Evolutionary conservation across 2,329 filamentous ascomycete species (phyloP).

Genomic region (Sarocladiaceae sp.): DNA sequence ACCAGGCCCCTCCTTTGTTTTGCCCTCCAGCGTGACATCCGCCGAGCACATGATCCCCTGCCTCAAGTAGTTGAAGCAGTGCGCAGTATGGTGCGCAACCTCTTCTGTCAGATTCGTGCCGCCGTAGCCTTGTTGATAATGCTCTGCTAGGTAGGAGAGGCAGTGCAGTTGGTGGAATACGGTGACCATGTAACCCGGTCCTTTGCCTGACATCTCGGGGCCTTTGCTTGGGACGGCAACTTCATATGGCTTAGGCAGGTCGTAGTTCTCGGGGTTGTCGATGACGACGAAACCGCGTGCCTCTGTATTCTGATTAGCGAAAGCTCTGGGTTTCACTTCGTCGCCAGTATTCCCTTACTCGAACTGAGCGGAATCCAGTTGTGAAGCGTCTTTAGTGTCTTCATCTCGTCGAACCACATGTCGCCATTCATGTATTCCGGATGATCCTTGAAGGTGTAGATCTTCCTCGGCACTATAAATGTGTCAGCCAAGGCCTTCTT

Average conservation of each 20-base stretch:
- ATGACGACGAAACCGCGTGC: conserved; percentile 2
- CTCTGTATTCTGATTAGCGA: too few relatives aligned
- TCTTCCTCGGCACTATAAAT: conserved; percentile 4
- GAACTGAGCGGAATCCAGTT: conserved; percentile 8
- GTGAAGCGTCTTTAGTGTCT: conserved; percentile 1
- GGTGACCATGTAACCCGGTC: conserved; percentile 8
- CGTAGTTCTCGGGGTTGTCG: conserved; percentile 1
- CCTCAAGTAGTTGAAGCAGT: conserved; percentile 36
- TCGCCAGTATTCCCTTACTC: too few relatives aligned
- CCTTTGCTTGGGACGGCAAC: background rate
- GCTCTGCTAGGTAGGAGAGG: conserved; percentile 12
- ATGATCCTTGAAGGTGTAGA: conserved; percentile 8
- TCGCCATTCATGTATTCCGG: conserved; percentile 6
- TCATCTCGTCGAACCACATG: conserved; percentile 8
- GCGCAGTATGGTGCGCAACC: conserved; percentile 23
- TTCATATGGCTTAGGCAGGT: conserved; percentile 3
- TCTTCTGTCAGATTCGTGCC: conserved; percentile 8
- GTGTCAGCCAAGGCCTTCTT: background rate
- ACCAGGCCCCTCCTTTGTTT: conserved; percentile 8
- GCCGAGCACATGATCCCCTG: conserved; percentile 33
- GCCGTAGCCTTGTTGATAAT: conserved; percentile 5
- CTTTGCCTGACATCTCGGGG: background rate
- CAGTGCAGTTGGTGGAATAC: conserved; percentile 16
- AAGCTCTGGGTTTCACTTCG: too few relatives aligned
- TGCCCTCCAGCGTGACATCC: conserved; percentile 13